A percentile compares a stretch with the other conserved stretches of the same genome.
phyloP scores from a whole-genome alignment of 495 filamentous ascomycete species.

The Penicillium malachiteum region DNA sequence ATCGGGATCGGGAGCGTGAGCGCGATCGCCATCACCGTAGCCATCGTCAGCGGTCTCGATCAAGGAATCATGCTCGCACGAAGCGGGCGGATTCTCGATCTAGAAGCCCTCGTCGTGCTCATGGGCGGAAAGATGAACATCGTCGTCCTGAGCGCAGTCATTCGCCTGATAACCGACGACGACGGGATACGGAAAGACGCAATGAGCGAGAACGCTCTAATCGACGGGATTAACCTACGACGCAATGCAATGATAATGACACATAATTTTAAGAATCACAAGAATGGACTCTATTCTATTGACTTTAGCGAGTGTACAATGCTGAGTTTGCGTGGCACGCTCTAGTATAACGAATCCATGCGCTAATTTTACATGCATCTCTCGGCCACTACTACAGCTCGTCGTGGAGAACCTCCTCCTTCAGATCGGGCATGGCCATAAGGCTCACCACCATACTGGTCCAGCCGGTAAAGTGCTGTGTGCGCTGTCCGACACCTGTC shows the following conservation, averaged over 20 bases:
- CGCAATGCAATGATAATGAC: not conserved
- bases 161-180: constrained; percentile 28
- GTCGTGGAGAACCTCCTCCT: constrained; percentile 34
- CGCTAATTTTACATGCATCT: constrained; percentile 24
- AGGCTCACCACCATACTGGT: constrained; percentile 97
- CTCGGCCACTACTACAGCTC: constrained; percentile 35
- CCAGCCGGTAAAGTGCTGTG: constrained; percentile 98
- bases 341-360: constrained; percentile 15
- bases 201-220: constrained; percentile 28
- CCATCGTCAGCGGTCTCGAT: constrained; percentile 36
- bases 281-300: not conserved
- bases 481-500: constrained; percentile 87
- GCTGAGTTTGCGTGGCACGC: not conserved
- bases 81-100: constrained; percentile 31
- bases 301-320: no score
- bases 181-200: constrained; percentile 23
- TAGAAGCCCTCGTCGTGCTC: constrained; percentile 30
- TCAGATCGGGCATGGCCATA: constrained; percentile 80
- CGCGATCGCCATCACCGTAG: constrained; percentile 30
- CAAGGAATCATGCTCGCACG: constrained; percentile 27
- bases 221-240: constrained; percentile 22
- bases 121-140: constrained; percentile 16
- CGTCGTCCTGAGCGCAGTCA: constrained; percentile 27
- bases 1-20: constrained; percentile 25
- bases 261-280: no score